These are phyloP conservation scores for Leptosphaerulina australis DNA, from an alignment of 2,329 filamentous ascomycete genomes.

Conservation along the genomic window DNA sequence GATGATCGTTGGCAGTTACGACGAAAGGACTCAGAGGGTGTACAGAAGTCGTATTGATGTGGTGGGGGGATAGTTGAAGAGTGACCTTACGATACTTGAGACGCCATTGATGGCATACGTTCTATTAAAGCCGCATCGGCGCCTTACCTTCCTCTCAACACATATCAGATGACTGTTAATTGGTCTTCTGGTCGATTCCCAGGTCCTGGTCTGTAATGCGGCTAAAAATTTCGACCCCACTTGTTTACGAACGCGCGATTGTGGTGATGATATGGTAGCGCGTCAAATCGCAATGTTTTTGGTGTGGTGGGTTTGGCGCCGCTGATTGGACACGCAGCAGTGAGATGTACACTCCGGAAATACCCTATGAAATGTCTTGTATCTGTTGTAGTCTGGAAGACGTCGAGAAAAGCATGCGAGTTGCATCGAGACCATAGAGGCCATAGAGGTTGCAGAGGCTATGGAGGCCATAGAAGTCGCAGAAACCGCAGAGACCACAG, in stretches of 20 bases:
- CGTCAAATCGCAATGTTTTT: slow-evolving; percentile 1
- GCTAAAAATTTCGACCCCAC: background rate
- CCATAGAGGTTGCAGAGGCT: too few species aligned
- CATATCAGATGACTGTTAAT: slow-evolving; percentile 1
- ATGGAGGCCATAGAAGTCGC: too few species aligned
- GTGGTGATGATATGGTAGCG: slow-evolving; percentile 3
- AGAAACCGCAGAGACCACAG: too few species aligned
- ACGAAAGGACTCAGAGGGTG: too few species aligned
- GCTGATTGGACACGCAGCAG: slow-evolving; percentile 6
- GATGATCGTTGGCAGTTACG: too few species aligned
- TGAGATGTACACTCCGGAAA: too few species aligned
- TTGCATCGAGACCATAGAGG: too few species aligned
- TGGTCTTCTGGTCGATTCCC: background rate
- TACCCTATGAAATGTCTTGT: too few species aligned
- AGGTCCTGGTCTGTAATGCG: background rate
- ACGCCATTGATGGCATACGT: slow-evolving; percentile 3
- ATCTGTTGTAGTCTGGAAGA: too few species aligned
- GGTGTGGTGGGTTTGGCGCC: slow-evolving; percentile 1
- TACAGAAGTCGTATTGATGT: background rate
- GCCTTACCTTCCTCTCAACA: slow-evolving; percentile 15
- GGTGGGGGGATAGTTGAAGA: background rate
- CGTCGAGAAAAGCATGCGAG: too few species aligned
- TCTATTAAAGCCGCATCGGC: background rate
- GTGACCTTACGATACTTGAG: background rate
- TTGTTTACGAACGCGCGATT: background rate